Base-by-base conservation (phyloP, 1,284 basidiomycete species). In the Malassezia furfur region DNA sequence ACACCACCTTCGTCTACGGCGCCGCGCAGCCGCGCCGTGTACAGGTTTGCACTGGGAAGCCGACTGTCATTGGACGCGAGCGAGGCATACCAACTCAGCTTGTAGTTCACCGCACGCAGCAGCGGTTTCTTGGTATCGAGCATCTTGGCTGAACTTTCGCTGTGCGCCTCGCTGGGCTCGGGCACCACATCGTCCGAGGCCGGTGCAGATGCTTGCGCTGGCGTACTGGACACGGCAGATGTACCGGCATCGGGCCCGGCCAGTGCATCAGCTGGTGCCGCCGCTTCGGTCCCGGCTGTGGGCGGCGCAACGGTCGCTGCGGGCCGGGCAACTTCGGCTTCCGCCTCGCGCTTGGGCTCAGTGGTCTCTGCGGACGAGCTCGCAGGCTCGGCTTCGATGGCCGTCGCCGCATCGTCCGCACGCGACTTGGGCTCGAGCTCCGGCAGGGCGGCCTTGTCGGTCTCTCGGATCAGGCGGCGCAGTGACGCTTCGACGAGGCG, bases 401-500 rank as follows among this genome's bases (percentile, higher is more conserved):
- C 40, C 40, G 21, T 43, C 15, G 15, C 40, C 17, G 14, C 7
- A 14, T 21, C 21, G 7, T 45, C 28, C n/a, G 10, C n/a, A 52
- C n/a, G 35, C n/a, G 6, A 10, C 14, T 37, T 37, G 36, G n/a
- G 36, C 8, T 45, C 17, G 6, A 45, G 21, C 30, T 52, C 48
- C 5, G 40, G 45, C 5, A 62, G 62, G 1, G 66, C 64, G 0
- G 64, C 66, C 9, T 57, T 50, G 43, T 68, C 66, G 3, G 66
- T 68, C 36, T 61, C 57, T 28, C 62, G 61, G 32, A 68, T 68
- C 31, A 68, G 57, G 50, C 47, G 52, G 12, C 64, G 58, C 40
- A 68, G 48, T 35, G 66, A 66, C 1, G 62, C 48, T 31, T 68
- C 66, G 22, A 68, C 66, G n/a, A 68, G 48, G 31, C 66, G 60